A percentile compares a stretch with the other conserved stretches of the same genome.
phyloP scores from a whole-genome alignment of 2,329 filamentous ascomycete species.

The Paecilomyces variotii region DNA sequence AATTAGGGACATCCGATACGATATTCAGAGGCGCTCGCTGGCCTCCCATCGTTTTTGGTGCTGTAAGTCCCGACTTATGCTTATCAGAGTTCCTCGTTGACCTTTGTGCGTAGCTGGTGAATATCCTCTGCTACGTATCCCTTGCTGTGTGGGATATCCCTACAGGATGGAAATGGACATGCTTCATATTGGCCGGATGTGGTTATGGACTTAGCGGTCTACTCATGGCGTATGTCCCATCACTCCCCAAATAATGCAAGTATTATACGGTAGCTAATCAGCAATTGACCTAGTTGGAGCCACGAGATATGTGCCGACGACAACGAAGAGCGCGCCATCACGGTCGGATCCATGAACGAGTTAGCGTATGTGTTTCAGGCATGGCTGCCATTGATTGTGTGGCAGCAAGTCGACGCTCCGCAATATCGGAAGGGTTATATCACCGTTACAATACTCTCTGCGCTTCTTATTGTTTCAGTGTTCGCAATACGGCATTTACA shows the following conservation, averaged over 20 bases:
- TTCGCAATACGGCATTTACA: slow-evolving; percentile 43
- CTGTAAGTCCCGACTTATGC: slow-evolving; percentile 13
- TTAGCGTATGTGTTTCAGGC: slow-evolving; percentile 63
- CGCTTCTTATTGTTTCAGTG: slow-evolving; percentile 44
- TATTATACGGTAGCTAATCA: not conserved
- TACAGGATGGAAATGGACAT: slow-evolving; percentile 54
- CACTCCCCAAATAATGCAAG: not conserved
- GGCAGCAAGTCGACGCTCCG: slow-evolving; percentile 57
- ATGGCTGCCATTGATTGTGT: slow-evolving; percentile 60
- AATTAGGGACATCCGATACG: slow-evolving; percentile 52
- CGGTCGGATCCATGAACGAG: slow-evolving; percentile 60
- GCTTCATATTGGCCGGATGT: slow-evolving; percentile 48
- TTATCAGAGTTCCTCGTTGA: slow-evolving; percentile 44
- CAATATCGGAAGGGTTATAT: slow-evolving; percentile 53
- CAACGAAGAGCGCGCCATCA: slow-evolving; percentile 59
- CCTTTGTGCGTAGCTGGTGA: slow-evolving; percentile 17
- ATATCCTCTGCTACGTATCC: slow-evolving; percentile 37
- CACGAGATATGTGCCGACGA: slow-evolving; percentile 49
- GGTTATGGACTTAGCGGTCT: slow-evolving; percentile 42
- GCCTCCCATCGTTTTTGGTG: slow-evolving; percentile 56
- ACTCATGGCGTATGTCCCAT: slow-evolving; percentile 38
- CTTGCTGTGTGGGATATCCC: slow-evolving; percentile 45
- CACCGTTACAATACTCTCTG: slow-evolving; percentile 44
- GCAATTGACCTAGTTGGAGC: slow-evolving; percentile 35
- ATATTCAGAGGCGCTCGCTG: slow-evolving; percentile 53